A percentile compares a stretch with the other conserved stretches of the same genome.
Evolutionary conservation across 257 asterid genomes (phyloP).

Genomic region (Solanum phureja): DNA sequence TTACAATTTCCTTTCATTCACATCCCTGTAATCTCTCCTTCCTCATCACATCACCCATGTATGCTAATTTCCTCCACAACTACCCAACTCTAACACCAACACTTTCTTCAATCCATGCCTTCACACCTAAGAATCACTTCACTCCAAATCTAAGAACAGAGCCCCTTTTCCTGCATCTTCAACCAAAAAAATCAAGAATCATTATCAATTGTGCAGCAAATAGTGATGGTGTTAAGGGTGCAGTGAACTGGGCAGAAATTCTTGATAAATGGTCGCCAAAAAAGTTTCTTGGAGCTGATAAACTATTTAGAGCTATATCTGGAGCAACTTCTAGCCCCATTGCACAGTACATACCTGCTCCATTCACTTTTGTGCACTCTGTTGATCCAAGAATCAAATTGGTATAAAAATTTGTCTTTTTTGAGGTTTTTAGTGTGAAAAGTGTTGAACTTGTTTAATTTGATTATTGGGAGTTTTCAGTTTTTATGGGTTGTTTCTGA

Average conservation of each 20-base stretch:
- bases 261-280: conserved; percentile 68
- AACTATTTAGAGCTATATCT: conserved; percentile 73
- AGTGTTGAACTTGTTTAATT: not conserved
- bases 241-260: conserved; percentile 31
- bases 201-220: conserved; percentile 26
- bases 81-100: conserved; percentile 11
- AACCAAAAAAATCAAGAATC: not conserved
- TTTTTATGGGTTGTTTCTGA: not conserved
- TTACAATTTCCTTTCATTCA: not conserved
- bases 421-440: not conserved
- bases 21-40: not conserved
- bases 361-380: conserved; percentile 85
- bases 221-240: conserved; percentile 23
- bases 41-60: conserved; percentile 25
- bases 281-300: conserved; percentile 63
- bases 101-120: conserved; percentile 3
- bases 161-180: not conserved
- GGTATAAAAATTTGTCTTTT: conserved; percentile 25
- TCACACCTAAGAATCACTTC: not conserved
- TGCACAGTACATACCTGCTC: conserved; percentile 92
- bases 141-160: not conserved
- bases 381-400: conserved; percentile 89
- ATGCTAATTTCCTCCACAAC: conserved; percentile 29
- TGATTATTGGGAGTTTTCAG: not conserved
- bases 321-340: conserved; percentile 94